These are phyloP conservation scores for Kodamaea alishanica DNA, from an alignment of 1,139 yeast species.

Conservation along the genomic window DNA sequence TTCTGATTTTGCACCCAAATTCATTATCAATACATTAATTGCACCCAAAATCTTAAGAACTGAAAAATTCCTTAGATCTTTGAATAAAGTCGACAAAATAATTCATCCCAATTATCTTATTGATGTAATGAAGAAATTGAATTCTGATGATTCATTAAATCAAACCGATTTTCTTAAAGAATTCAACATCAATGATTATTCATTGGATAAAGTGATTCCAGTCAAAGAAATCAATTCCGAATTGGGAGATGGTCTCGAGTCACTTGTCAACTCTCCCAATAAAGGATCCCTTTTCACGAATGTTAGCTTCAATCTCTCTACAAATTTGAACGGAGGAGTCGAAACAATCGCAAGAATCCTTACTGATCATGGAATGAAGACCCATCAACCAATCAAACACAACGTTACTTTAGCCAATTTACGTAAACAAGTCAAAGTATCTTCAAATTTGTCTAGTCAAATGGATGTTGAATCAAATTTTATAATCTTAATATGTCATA, in stretches of 20 bases:
- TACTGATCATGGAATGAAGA: conserved; percentile 57
- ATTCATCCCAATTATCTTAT: conserved; percentile 46
- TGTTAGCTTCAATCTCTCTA: conserved; percentile 52
- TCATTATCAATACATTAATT: conserved; percentile 45
- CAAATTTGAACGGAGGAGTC: conserved; percentile 66
- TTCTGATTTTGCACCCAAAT: conserved; percentile 26
- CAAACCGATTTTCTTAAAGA: conserved; percentile 17
- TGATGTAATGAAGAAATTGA: conserved; percentile 34
- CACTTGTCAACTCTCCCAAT: conserved; percentile 22
- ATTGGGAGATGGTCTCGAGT: conserved; percentile 24
- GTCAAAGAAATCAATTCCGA: conserved; percentile 30
- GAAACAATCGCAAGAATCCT: conserved; percentile 60
- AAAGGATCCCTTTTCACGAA: conserved; percentile 44
- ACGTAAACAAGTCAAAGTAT: conserved; percentile 8
- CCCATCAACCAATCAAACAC: conserved; percentile 30
- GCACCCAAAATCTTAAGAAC: conserved; percentile 83
- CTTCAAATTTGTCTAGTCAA: conserved; percentile 3
- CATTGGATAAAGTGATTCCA: conserved; percentile 33
- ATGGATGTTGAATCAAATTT: conserved; percentile 16
- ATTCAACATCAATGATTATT: conserved; percentile 30
- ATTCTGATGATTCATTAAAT: conserved; percentile 7
- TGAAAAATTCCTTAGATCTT: conserved; percentile 66
- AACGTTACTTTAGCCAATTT: conserved; percentile 8
- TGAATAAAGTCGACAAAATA: conserved; percentile 35
- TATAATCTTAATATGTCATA: conserved; percentile 35